phyloP scores from a whole-genome alignment of 768 basidiomycete species.

The Lentinula edodes region DNA sequence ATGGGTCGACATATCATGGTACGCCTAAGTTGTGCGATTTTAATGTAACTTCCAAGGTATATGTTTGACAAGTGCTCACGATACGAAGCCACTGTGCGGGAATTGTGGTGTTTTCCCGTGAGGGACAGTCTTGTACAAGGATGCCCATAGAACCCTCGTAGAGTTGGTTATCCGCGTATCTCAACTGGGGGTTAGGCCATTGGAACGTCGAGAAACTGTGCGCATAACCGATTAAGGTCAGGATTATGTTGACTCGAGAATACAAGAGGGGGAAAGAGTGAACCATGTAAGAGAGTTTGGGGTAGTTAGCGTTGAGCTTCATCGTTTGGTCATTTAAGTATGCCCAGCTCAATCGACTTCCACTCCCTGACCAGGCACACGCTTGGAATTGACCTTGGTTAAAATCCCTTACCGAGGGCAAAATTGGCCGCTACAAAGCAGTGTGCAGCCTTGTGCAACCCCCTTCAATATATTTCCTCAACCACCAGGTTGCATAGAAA shows the following conservation, averaged over 20 bases:
- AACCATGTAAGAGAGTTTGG: neutral
- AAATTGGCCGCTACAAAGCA: neutral
- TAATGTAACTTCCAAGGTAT: neutral
- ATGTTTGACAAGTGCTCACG: slow-evolving; percentile 1
- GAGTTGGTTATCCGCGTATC: neutral
- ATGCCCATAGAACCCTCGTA: neutral
- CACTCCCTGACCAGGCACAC: neutral
- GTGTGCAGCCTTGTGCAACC: neutral
- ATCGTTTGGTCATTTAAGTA: neutral
- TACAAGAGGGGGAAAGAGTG: neutral
- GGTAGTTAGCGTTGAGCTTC: neutral
- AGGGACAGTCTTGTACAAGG: neutral
- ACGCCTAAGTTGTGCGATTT: slow-evolving; percentile 7
- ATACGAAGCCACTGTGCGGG: slow-evolving; percentile 14
- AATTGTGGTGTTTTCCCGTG: slow-evolving; percentile 8
- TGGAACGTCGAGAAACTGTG: neutral
- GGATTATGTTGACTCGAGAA: neutral
- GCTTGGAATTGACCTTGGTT: no score
- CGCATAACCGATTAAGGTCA: neutral
- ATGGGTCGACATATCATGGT: slow-evolving; percentile 17
- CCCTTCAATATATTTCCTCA: neutral
- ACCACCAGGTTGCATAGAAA: neutral
- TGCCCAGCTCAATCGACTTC: neutral
- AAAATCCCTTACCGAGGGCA: neutral
- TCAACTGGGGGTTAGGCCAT: neutral